Conservation (phyloP, 805 yeast species). For the Torulaspora microellipsoides region DNA sequence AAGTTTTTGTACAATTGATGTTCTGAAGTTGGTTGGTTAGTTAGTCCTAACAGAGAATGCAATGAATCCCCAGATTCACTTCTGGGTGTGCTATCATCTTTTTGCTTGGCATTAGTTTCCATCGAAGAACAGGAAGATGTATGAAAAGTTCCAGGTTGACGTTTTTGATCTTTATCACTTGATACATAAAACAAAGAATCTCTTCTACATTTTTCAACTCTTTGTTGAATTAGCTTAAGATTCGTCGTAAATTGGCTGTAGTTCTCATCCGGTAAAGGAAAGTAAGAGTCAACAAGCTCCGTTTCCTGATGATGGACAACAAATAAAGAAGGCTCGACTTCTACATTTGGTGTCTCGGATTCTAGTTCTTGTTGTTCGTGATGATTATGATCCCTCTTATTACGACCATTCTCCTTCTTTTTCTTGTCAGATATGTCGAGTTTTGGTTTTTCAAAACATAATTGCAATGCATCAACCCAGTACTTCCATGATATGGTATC, state of each 20-base stretch:
- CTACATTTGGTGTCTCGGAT: background rate
- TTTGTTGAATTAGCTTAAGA: constrained; percentile 24
- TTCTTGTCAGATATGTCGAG: constrained; percentile 1
- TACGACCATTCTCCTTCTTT: background rate
- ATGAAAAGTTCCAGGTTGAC: constrained; percentile 2
- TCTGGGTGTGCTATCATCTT: background rate
- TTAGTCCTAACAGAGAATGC: constrained; percentile 1
- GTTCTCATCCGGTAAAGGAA: constrained; percentile 20
- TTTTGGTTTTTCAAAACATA: constrained; percentile 25
- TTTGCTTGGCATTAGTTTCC: background rate
- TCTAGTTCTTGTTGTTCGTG: background rate
- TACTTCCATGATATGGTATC: constrained; percentile 60
- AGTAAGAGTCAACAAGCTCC: constrained; percentile 1
- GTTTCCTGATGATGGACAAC: constrained; percentile 5
- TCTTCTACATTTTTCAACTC: constrained; percentile 27
- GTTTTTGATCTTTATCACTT: constrained; percentile 2
- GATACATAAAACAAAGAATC: constrained; percentile 24
- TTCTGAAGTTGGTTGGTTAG: constrained; percentile 2
- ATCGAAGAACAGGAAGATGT: constrained; percentile 19
- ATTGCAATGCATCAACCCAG: constrained; percentile 80
- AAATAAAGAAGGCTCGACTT: constrained; percentile 5
- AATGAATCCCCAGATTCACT: constrained; percentile 9
- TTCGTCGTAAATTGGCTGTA: constrained; percentile 19
- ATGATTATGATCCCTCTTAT: background rate
- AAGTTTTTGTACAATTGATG: constrained; percentile 27